These are phyloP conservation scores for Cymodocea nodosa DNA, from an alignment of 116 monocot species.

Conservation along the genomic window DNA sequence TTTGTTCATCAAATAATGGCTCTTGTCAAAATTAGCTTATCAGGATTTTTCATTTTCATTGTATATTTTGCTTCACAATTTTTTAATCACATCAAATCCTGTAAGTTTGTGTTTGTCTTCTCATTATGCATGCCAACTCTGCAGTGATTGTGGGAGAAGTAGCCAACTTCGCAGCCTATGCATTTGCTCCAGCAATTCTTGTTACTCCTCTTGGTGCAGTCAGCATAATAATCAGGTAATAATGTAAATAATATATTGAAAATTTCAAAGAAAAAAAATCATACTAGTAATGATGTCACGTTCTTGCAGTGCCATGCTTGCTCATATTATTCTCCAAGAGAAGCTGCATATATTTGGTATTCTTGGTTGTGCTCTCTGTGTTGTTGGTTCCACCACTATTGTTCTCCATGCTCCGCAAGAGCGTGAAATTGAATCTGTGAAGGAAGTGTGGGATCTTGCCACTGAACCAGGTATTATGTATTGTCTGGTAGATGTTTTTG, in stretches of 20 bases:
- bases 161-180: conserved; percentile 97
- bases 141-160: conserved; percentile 99
- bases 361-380: conserved; percentile 84
- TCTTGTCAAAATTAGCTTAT: too few relatives aligned
- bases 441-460: conserved; percentile 89
- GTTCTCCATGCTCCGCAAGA: conserved; percentile 98
- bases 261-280: background rate
- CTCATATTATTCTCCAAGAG: conserved; percentile 80
- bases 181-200: conserved; percentile 97
- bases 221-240: conserved; percentile 96
- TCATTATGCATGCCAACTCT: background rate
- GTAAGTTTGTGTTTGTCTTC: too few relatives aligned
- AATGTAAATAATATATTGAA: background rate
- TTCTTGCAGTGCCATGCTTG: conserved; percentile 83
- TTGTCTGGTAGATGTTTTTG: background rate
- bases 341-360: conserved; percentile 92
- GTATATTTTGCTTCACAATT: too few relatives aligned
- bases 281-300: background rate
- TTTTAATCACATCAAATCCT: too few relatives aligned
- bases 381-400: conserved; percentile 92
- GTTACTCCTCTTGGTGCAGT: conserved; percentile 99
- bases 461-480: conserved; percentile 84
- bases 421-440: conserved; percentile 81
- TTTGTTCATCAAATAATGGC: too few relatives aligned
- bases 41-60: too few relatives aligned